These are phyloP conservation scores for Colletotrichum sp. DNA, from an alignment of 2,329 filamentous ascomycete genomes.

Conservation along the genomic window DNA sequence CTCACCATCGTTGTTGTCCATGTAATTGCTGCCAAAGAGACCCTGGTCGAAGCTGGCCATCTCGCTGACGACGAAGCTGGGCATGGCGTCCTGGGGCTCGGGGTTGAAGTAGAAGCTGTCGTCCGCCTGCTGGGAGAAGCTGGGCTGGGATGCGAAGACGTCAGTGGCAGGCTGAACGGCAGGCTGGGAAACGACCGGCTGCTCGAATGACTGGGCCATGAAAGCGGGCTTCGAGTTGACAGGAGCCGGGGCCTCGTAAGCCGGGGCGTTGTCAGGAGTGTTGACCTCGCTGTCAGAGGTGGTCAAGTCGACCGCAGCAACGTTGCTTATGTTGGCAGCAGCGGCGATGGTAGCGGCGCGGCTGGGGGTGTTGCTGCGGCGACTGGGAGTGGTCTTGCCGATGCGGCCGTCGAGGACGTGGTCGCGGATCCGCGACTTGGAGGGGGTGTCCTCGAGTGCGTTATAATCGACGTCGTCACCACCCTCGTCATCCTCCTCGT, in stretches of 20 bases:
- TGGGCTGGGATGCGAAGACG: background rate
- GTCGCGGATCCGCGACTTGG: constrained; percentile 30
- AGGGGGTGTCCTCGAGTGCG: constrained; percentile 39
- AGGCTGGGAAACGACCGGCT: background rate
- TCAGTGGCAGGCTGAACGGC: background rate
- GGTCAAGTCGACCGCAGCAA: constrained; percentile 21
- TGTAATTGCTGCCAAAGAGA: constrained; percentile 20
- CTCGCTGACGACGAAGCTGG: constrained; percentile 1
- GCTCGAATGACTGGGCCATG: background rate
- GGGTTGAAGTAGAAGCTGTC: background rate
- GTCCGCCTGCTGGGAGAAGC: background rate
- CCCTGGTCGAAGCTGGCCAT: background rate
- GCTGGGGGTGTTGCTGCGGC: constrained; percentile 13
- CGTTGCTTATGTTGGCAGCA: constrained; percentile 7
- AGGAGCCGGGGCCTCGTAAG: constrained; percentile 1
- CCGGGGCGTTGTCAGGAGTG: constrained; percentile 14
- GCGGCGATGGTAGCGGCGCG: constrained; percentile 22
- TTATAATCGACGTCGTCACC: constrained; percentile 32
- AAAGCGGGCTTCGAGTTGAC: background rate
- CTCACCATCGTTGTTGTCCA: constrained; percentile 38
- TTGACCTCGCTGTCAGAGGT: constrained; percentile 22
- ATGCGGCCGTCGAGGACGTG: constrained; percentile 12
- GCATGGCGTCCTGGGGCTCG: background rate
- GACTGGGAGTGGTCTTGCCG: background rate
- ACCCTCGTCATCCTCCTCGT: constrained; percentile 25